Conservation (phyloP, 208 protist genomes). For the Porcisia deanei region DNA sequence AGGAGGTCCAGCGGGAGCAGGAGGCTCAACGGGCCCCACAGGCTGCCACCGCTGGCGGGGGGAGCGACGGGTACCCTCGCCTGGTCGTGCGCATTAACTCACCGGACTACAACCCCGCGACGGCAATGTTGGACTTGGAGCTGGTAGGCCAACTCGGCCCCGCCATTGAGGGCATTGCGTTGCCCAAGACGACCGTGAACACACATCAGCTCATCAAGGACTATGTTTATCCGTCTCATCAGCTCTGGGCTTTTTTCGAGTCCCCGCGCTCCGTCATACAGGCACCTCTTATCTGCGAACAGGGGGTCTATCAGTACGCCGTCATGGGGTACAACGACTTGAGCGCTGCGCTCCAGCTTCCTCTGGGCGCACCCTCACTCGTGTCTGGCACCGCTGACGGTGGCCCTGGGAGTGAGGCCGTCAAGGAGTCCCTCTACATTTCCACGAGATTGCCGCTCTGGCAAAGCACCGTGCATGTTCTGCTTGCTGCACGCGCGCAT, state of each 20-base stretch:
- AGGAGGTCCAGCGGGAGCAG: slow-evolving; percentile 27
- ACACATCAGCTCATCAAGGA: slow-evolving; percentile 58
- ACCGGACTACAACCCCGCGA: slow-evolving; percentile 61
- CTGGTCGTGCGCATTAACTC: slow-evolving; percentile 83
- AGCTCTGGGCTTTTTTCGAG: slow-evolving; percentile 86
- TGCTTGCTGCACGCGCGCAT: slow-evolving; percentile 60
- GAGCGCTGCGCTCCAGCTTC: slow-evolving; percentile 48
- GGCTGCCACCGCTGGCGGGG: not conserved
- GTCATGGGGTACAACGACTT: slow-evolving; percentile 78
- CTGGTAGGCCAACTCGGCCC: slow-evolving; percentile 65
- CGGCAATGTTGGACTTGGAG: slow-evolving; percentile 83
- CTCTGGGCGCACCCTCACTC: slow-evolving; percentile 19
- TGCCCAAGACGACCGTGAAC: slow-evolving; percentile 59
- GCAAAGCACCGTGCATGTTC: slow-evolving; percentile 59
- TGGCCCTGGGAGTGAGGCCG: slow-evolving; percentile 8
- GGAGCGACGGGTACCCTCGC: slow-evolving; percentile 30
- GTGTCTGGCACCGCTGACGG: not conserved
- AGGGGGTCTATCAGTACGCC: slow-evolving; percentile 64
- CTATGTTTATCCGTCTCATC: slow-evolving; percentile 76
- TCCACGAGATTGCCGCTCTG: slow-evolving; percentile 43
- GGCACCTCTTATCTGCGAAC: slow-evolving; percentile 63
- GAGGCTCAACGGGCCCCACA: not conserved
- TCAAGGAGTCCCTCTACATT: slow-evolving; percentile 25
- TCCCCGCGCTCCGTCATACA: slow-evolving; percentile 67
- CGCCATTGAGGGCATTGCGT: slow-evolving; percentile 71